These are phyloP conservation scores for Phyllosticta citribraziliensis DNA, from an alignment of 2,329 filamentous ascomycete genomes.

Conservation along the genomic window DNA sequence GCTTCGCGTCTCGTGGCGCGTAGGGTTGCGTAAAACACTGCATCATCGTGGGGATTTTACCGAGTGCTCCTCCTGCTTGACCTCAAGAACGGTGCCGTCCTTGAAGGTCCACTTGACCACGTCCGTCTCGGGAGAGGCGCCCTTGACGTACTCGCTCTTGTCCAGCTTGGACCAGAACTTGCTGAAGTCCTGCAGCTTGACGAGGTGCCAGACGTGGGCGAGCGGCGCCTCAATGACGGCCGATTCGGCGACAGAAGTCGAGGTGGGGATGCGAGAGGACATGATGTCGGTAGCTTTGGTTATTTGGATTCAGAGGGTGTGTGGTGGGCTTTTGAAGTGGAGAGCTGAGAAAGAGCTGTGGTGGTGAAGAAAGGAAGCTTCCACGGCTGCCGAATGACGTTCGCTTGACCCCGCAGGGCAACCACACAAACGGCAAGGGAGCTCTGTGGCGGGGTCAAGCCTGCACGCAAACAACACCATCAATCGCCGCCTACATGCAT, in stretches of 20 bases:
- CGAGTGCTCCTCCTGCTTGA: slow-evolving; percentile 69
- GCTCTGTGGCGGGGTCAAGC: not conserved
- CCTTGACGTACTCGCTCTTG: slow-evolving; percentile 55
- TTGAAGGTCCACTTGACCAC: slow-evolving; percentile 62
- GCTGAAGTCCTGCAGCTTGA: slow-evolving; percentile 62
- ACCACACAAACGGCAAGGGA: slow-evolving; percentile 1
- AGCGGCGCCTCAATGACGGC: slow-evolving; percentile 59
- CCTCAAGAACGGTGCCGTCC: slow-evolving; percentile 57
- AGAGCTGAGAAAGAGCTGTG: not conserved
- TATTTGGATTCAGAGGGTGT: not conserved
- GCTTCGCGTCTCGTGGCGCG: not conserved
- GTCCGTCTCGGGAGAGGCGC: slow-evolving; percentile 53
- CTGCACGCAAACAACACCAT: not conserved
- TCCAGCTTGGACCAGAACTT: slow-evolving; percentile 57
- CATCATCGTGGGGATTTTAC: slow-evolving; percentile 32
- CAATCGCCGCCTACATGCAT: not conserved
- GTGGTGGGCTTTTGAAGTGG: not conserved
- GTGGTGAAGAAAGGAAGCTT: not conserved
- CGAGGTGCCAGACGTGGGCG: slow-evolving; percentile 60
- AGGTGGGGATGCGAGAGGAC: slow-evolving; percentile 47
- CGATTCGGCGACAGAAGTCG: slow-evolving; percentile 56
- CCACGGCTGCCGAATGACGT: slow-evolving; percentile 4
- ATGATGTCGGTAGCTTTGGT: not conserved
- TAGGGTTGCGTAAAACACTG: not conserved
- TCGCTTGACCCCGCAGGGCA: slow-evolving; percentile 2